Base-by-base conservation (phyloP, 345 rosid species). In the Brassica juncea region DNA sequence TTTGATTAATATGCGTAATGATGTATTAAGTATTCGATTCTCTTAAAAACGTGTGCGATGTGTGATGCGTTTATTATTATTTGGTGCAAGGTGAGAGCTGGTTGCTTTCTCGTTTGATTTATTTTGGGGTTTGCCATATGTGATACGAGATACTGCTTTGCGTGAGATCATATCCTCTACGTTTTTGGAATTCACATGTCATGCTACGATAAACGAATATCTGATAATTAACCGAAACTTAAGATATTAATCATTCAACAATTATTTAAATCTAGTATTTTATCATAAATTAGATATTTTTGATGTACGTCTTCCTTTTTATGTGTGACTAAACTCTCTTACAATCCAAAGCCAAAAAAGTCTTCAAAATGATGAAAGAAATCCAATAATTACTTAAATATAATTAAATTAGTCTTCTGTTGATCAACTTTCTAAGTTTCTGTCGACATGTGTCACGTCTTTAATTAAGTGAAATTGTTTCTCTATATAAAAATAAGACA, bases 221-320 rank as follows among this genome's bases (percentile, higher is more conserved):
- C 30, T 58, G 28, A 21, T 58, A 58, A 58, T 42, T 10, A 42
- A 10, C 30, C 62, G 30, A 58, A 58, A 58, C 14, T 58, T 58
- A 8, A 28, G 61, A 57, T 57, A 21, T 3, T 19, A 58, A 21
- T 21, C 64, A 60, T 60, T 10, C 34, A 4, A 60, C 64, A 25
- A 60, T 60, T 60, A 60, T 25, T 11, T 25, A 60, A 60, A 27
- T n/a, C 6, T 5, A 60, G 27, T 42, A 67, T 23, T 68, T 27
- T 68, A 68, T 14, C 1, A 7, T 47, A 68, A 14, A 47, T 8
- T 47, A 68, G 68, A 69, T 69, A 69, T 69, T 69, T 28, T 15
- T 30, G 73, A 0, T 15, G 28, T 25, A 19, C 30, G n/a, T 27
- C 37, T 68, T 68, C 37, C 57, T 68, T 8, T 25, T 42, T 31